phyloP scores from a whole-genome alignment of 2,329 filamentous ascomycete species.

The Dactylellina cionopaga region DNA sequence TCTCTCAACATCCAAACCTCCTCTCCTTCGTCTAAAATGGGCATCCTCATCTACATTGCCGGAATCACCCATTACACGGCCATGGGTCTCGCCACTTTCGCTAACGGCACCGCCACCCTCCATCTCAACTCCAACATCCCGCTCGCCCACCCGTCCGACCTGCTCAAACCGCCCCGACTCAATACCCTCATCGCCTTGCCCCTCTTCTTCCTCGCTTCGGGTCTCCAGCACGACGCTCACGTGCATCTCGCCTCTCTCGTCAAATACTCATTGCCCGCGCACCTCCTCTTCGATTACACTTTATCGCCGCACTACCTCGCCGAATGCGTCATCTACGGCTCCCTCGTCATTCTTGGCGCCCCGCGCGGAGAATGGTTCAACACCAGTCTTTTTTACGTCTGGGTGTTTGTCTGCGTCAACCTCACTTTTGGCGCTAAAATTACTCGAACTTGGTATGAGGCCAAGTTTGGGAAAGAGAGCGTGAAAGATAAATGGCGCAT shows the following conservation, averaged over 20 bases:
- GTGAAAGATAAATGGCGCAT: constrained; percentile 62
- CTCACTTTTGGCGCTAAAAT: constrained; percentile 81
- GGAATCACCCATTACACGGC: constrained; percentile 80
- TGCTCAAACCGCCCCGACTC: constrained; percentile 60
- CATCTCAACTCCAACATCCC: constrained; percentile 57
- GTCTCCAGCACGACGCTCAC: constrained; percentile 79
- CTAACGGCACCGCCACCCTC: constrained; percentile 73
- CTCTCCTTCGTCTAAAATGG: too few relatives aligned
- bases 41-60: constrained; percentile 81
- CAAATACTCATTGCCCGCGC: constrained; percentile 83
- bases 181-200: constrained; percentile 69
- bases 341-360: constrained; percentile 78
- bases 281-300: constrained; percentile 76
- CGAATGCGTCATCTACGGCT: constrained; percentile 84
- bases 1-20: constrained; percentile 71
- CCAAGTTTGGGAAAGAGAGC: constrained; percentile 75
- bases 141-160: constrained; percentile 56
- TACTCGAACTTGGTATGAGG: constrained; percentile 80
- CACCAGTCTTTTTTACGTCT: constrained; percentile 74
- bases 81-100: constrained; percentile 81
- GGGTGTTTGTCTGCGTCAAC: constrained; percentile 80
- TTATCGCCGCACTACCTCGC: constrained; percentile 92
- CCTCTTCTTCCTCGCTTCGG: constrained; percentile 75
- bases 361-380: constrained; percentile 75
- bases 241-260: constrained; percentile 74